A percentile compares a stretch with the other conserved stretches of the same genome.
Conservation (phyloP, 768 basidiomycete genomes). For the Lentinula sp. region DNA sequence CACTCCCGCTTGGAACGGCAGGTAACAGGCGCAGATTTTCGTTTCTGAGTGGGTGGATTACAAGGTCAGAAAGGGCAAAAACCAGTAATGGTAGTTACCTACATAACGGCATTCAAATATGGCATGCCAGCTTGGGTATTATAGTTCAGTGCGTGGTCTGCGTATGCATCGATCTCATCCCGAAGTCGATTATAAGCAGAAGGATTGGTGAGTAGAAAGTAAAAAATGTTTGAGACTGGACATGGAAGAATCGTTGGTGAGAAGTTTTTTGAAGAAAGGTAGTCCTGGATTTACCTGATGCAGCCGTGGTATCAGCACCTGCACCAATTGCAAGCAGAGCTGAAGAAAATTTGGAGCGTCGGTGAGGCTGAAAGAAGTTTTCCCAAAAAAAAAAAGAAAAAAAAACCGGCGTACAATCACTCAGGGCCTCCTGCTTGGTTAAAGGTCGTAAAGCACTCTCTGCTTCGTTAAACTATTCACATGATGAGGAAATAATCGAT, state of each 20-base stretch:
- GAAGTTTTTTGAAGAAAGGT: not conserved
- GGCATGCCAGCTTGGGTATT: constrained; percentile 23
- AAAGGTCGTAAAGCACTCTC: constrained; percentile 7
- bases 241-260: not conserved
- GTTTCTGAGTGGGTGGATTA: constrained; percentile 27
- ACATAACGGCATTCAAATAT: constrained; percentile 32
- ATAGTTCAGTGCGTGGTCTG: constrained; percentile 18
- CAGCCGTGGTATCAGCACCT: constrained; percentile 36
- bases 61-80: not conserved
- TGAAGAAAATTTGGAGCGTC: not conserved
- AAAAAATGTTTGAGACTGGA: constrained; percentile 24
- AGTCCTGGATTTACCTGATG: constrained; percentile 8
- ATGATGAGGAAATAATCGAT: not conserved
- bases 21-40: constrained; percentile 45
- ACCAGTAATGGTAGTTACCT: constrained; percentile 5
- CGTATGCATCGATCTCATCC: constrained; percentile 25
- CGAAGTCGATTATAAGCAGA: constrained; percentile 24
- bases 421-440: constrained; percentile 36
- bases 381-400: too few relatives aligned
- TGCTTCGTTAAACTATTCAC: not conserved
- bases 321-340: constrained; percentile 29
- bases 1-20: constrained; percentile 40
- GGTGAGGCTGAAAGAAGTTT: too few relatives aligned
- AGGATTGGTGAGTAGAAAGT: constrained; percentile 31
- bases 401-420: constrained; percentile 14